phyloP scores from a whole-genome alignment of 108 stramenopile genomes.

The Asterionellopsis glacialis region DNA sequence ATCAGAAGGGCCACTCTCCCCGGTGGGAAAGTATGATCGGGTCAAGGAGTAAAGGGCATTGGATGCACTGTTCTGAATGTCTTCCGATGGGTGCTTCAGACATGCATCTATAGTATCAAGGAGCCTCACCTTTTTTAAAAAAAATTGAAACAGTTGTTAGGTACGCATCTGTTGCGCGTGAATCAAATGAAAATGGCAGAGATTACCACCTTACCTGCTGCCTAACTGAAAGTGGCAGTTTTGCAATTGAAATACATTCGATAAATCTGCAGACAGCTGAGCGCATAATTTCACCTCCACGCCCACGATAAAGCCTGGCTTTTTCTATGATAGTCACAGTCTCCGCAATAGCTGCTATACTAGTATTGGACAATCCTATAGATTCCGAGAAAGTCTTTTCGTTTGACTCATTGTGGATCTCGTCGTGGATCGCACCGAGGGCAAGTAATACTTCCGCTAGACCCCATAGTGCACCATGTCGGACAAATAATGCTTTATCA shows the following conservation, averaged over 20 bases:
- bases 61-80: constrained; percentile 79
- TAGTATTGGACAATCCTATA: constrained; percentile 8
- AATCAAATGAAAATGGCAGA: not conserved
- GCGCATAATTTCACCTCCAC: constrained; percentile 94
- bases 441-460: constrained; percentile 81
- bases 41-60: constrained; percentile 69
- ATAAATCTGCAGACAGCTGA: constrained; percentile 88
- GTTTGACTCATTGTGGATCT: constrained; percentile 16
- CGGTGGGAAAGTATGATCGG: constrained; percentile 81
- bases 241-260: constrained; percentile 78
- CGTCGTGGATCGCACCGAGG: constrained; percentile 35
- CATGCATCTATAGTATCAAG: constrained; percentile 91
- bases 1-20: constrained; percentile 70
- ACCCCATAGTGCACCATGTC: constrained; percentile 86
- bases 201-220: constrained; percentile 46
- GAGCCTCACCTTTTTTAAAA: constrained; percentile 54
- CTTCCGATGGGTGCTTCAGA: constrained; percentile 89
- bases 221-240: constrained; percentile 63
- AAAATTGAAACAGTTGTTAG: not conserved
- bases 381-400: not conserved
- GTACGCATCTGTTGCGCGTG: not conserved
- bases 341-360: constrained; percentile 39
- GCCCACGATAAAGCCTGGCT: constrained; percentile 92
- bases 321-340: constrained; percentile 87
- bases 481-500: constrained; percentile 46